These are phyloP conservation scores for Taphrina flavorubra DNA, from an alignment of 1,139 yeast genomes.

Conservation along the genomic window DNA sequence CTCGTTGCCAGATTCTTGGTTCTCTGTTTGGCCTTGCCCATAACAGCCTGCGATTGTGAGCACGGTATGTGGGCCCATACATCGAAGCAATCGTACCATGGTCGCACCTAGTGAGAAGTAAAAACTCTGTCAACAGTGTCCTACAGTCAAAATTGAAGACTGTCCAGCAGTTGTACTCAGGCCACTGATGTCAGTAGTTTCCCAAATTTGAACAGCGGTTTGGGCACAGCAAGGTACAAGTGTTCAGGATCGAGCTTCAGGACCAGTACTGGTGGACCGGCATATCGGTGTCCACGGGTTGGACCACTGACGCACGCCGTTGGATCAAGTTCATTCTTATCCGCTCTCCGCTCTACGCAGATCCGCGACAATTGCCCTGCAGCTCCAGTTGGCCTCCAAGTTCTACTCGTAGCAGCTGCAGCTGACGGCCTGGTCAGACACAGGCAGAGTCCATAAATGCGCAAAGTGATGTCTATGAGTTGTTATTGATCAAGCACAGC, in stretches of 20 bases:
- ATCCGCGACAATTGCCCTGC: not conserved
- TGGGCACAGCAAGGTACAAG: too few relatives aligned
- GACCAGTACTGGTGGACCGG: too few relatives aligned
- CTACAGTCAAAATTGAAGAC: not conserved
- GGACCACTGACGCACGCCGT: slow-evolving; percentile 4
- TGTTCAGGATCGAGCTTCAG: too few relatives aligned
- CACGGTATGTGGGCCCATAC: not conserved
- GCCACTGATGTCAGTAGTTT: too few relatives aligned
- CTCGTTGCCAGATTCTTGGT: slow-evolving; percentile 38
- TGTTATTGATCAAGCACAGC: too few relatives aligned
- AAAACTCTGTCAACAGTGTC: not conserved
- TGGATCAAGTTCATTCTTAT: not conserved
- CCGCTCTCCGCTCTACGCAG: not conserved
- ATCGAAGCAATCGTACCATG: not conserved
- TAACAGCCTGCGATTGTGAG: slow-evolving; percentile 17
- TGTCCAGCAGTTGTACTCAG: not conserved
- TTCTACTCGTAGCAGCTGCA: too few relatives aligned
- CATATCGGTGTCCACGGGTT: not conserved
- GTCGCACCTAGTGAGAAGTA: not conserved
- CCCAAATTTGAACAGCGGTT: too few relatives aligned
- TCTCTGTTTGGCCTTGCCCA: slow-evolving; percentile 38
- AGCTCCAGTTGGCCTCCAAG: too few relatives aligned
- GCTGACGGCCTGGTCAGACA: too few relatives aligned
- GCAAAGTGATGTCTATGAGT: too few relatives aligned
- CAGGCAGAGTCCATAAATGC: too few relatives aligned